Percentiles rank a stretch among this genome's conserved stretches.
phyloP scores from a whole-genome alignment of 768 basidiomycete genomes.

The Punctularia strigosozonata region DNA sequence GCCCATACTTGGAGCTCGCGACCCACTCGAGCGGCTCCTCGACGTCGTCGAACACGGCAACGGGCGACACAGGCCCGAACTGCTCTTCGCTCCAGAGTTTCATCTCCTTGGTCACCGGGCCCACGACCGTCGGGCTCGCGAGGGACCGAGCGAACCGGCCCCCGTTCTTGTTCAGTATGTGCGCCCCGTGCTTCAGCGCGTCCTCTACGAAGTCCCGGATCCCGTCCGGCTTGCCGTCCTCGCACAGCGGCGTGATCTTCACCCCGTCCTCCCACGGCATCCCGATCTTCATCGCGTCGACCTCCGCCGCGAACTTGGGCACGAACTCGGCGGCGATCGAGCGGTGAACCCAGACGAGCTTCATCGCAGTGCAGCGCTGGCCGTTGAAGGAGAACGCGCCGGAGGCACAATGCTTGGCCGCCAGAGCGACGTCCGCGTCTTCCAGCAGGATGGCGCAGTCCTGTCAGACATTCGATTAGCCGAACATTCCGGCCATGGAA shows the following conservation, averaged over 20 bases:
- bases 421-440: slow-evolving; percentile 3
- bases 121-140: slow-evolving; percentile 3
- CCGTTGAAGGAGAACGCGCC: slow-evolving; percentile 6
- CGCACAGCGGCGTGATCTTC: slow-evolving; percentile 4
- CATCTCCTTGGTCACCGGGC: slow-evolving; percentile 3
- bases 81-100: slow-evolving; percentile 4
- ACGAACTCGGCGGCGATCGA: slow-evolving; percentile 3
- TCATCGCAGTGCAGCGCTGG: slow-evolving; percentile 4
- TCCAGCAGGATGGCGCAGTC: too few species aligned
- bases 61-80: slow-evolving; percentile 6
- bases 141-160: slow-evolving; percentile 1
- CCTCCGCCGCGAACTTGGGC: neutral
- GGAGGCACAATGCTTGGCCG: neutral
- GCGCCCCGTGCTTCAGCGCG: slow-evolving; percentile 4
- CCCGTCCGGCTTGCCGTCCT: slow-evolving; percentile 3
- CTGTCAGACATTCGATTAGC: too few species aligned
- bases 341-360: slow-evolving; percentile 6
- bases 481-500: too few species aligned
- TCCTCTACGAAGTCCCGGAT: slow-evolving; percentile 2
- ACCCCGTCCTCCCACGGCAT: slow-evolving; percentile 7
- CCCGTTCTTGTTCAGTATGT: slow-evolving; percentile 4
- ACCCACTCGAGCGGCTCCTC: slow-evolving; percentile 4
- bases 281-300: slow-evolving; percentile 4
- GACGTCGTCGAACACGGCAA: slow-evolving; percentile 1
- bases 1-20: slow-evolving; percentile 2